Percentiles rank a stretch among this genome's conserved stretches.
phyloP scores from a whole-genome alignment of 306 rosid species.

The Begonia loranthoides region DNA sequence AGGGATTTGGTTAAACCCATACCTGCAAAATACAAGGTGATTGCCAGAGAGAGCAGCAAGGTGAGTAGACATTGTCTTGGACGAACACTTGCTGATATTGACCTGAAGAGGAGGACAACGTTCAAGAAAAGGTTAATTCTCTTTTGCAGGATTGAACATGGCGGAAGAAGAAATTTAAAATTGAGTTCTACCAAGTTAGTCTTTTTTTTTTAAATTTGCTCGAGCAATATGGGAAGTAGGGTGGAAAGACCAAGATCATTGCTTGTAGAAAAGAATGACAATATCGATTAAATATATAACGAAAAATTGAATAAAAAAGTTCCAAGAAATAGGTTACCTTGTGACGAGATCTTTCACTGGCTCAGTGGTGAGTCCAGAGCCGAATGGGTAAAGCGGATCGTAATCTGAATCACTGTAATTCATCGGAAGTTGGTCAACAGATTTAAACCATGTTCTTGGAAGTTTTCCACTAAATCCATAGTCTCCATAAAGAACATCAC shows the following conservation, averaged over 20 bases:
- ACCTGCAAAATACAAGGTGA: slow-evolving; percentile 38
- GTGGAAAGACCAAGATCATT: too few relatives aligned
- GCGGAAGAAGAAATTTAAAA: too few relatives aligned
- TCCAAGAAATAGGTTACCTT: slow-evolving; percentile 33
- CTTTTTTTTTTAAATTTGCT: too few relatives aligned
- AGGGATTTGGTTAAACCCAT: neutral
- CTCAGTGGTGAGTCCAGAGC: slow-evolving; percentile 58
- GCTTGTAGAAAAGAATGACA: neutral
- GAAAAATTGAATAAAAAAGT: neutral
- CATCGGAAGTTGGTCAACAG: slow-evolving; percentile 89
- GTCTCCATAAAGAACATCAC: slow-evolving; percentile 79
- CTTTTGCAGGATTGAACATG: too few relatives aligned
- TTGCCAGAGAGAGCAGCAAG: slow-evolving; percentile 22
- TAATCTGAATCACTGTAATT: slow-evolving; percentile 74
- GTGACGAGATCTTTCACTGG: slow-evolving; percentile 47
- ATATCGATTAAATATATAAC: neutral
- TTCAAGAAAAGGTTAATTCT: too few relatives aligned
- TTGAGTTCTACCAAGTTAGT: too few relatives aligned
- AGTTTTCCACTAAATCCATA: slow-evolving; percentile 79
- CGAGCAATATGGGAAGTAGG: too few relatives aligned
- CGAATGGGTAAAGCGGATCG: slow-evolving; percentile 90
- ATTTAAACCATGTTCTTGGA: slow-evolving; percentile 84
- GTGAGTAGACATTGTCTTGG: slow-evolving; percentile 26
- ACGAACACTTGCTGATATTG: slow-evolving; percentile 43
- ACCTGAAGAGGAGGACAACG: slow-evolving; percentile 25